Percentiles rank a stretch among this genome's conserved stretches.
phyloP scores from a whole-genome alignment of 345 rosid species.

The Eucalyptus pauciflora region DNA sequence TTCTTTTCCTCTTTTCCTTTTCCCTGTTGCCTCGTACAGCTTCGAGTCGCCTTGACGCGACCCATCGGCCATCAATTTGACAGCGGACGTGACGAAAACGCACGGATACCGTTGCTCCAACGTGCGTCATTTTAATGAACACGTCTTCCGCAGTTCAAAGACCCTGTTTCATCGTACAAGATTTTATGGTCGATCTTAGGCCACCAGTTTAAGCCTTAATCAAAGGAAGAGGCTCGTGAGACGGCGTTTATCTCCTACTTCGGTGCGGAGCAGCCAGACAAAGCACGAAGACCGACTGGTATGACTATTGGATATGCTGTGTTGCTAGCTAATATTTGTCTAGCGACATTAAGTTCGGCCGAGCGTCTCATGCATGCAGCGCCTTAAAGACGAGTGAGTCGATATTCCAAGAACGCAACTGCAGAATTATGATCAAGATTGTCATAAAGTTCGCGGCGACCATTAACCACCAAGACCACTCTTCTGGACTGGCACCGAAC shows the following conservation, averaged over 20 bases:
- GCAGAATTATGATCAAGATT: neutral
- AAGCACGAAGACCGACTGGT: neutral
- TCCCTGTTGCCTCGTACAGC: neutral
- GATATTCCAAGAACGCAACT: neutral
- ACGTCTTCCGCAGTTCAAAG: neutral
- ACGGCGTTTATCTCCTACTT: neutral
- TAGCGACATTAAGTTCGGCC: neutral
- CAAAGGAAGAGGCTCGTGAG: neutral
- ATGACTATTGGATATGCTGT: neutral
- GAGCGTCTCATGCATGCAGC: neutral
- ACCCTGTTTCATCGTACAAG: neutral
- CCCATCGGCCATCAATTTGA: neutral
- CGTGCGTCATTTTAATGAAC: neutral
- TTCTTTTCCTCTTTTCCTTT: neutral
- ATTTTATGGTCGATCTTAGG: neutral
- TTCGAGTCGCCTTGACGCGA: neutral
- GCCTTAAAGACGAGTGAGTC: neutral
- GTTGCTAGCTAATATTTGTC: neutral
- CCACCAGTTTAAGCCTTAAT: neutral
- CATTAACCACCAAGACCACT: neutral
- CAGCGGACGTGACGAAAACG: neutral
- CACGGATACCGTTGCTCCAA: neutral
- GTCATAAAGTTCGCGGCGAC: rapidly evolving
- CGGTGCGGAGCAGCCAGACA: no score
- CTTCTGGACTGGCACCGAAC: neutral